A percentile compares a stretch with the other conserved stretches of the same genome.
phyloP scores from a whole-genome alignment of 805 yeast species.

The Candida sithepensis region DNA sequence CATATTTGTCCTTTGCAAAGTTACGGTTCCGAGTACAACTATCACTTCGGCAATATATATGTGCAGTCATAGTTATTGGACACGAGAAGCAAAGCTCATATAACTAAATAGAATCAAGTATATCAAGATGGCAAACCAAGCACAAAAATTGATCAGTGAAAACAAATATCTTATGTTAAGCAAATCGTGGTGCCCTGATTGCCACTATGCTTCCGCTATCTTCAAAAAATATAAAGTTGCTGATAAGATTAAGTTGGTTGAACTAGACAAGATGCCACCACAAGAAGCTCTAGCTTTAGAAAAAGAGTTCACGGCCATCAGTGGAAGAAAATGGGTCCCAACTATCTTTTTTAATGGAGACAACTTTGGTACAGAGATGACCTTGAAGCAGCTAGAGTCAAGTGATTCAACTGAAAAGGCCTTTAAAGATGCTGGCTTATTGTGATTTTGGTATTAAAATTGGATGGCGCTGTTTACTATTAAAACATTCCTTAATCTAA shows the following conservation, averaged over 20 bases:
- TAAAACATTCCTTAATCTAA: too few relatives aligned
- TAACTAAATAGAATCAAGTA: background rate
- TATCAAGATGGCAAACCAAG: constrained; percentile 28
- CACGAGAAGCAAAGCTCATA: too few relatives aligned
- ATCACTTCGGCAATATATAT: too few relatives aligned
- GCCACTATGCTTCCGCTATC: constrained; percentile 56
- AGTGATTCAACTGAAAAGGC: constrained; percentile 32
- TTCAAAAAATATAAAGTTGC: constrained; percentile 51
- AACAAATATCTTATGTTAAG: constrained; percentile 56
- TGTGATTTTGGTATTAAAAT: too few relatives aligned
- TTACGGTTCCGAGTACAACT: too few relatives aligned
- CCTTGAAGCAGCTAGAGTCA: constrained; percentile 38
- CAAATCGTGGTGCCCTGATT: constrained; percentile 79
- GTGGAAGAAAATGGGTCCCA: constrained; percentile 69
- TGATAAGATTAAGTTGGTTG: constrained; percentile 51
- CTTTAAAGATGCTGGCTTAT: constrained; percentile 32
- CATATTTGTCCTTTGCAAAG: too few relatives aligned
- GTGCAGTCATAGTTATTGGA: too few relatives aligned
- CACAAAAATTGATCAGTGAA: constrained; percentile 41
- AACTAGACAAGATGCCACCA: constrained; percentile 52
- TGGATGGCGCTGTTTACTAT: too few relatives aligned
- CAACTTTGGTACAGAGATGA: constrained; percentile 55
- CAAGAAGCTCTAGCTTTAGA: constrained; percentile 51
- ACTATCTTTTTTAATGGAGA: constrained; percentile 59
- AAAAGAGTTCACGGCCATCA: constrained; percentile 49